Evolutionary conservation across 257 asterid species (phyloP).

Genomic region (Penstemon eatonii): DNA sequence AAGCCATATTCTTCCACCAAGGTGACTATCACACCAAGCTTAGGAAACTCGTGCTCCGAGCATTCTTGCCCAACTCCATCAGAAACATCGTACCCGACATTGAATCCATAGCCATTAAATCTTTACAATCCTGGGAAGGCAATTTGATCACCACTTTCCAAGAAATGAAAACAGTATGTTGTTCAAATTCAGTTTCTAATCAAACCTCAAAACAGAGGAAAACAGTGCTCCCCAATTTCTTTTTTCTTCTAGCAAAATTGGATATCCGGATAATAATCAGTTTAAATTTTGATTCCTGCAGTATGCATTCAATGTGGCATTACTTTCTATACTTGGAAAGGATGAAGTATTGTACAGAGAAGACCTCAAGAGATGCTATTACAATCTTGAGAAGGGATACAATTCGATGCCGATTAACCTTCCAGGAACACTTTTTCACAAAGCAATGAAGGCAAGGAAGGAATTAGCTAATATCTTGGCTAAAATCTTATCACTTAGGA

Average conservation of each 20-base stretch:
- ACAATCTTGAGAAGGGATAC: constrained; percentile 73
- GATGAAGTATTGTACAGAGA: constrained; percentile 64
- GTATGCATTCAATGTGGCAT: constrained; percentile 83
- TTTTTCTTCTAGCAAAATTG: too few relatives aligned
- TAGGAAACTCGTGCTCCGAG: constrained; percentile 65
- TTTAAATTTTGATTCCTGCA: constrained; percentile 37
- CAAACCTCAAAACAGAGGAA: constrained; percentile 24
- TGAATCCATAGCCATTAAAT: constrained; percentile 40
- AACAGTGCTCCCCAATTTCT: constrained; percentile 43
- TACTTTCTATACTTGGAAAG: constrained; percentile 70
- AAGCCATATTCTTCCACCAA: constrained; percentile 74
- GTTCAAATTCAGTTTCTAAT: background rate
- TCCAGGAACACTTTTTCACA: constrained; percentile 72
- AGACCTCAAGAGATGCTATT: constrained; percentile 67
- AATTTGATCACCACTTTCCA: constrained; percentile 62
- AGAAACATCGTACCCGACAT: constrained; percentile 51
- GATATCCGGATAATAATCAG: constrained; percentile 1
- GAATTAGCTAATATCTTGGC: constrained; percentile 59
- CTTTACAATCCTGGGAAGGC: constrained; percentile 62
- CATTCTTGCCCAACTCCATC: constrained; percentile 70
- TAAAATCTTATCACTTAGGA: constrained; percentile 44
- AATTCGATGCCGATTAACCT: constrained; percentile 71
- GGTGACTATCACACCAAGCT: constrained; percentile 71
- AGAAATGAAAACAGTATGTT: constrained; percentile 78
- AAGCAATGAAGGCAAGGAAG: constrained; percentile 72